phyloP scores from a whole-genome alignment of 2,329 filamentous ascomycete genomes.

The Nannizziopsis barbatae region DNA sequence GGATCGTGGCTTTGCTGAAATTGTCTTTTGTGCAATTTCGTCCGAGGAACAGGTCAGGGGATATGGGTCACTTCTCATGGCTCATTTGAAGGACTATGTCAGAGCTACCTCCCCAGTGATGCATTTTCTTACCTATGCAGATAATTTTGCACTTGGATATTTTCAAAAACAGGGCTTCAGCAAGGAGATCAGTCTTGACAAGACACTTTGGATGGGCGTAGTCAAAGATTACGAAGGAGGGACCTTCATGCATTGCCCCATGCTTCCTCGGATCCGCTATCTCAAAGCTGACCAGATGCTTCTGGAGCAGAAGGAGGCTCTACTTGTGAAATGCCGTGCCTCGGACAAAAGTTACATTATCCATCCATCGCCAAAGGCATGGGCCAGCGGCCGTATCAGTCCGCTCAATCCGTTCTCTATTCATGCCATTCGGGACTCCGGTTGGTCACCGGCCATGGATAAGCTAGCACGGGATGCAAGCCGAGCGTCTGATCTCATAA shows the following conservation, averaged over 20 bases:
- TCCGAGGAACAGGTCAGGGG: slow-evolving; percentile 88
- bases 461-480: slow-evolving; percentile 73
- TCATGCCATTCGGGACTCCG: slow-evolving; percentile 64
- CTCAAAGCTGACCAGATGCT: slow-evolving; percentile 75
- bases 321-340: slow-evolving; percentile 72
- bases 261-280: slow-evolving; percentile 77
- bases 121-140: slow-evolving; percentile 86
- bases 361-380: slow-evolving; percentile 64
- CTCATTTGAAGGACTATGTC: slow-evolving; percentile 81
- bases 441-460: slow-evolving; percentile 86
- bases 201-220: slow-evolving; percentile 74
- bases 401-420: slow-evolving; percentile 67
- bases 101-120: slow-evolving; percentile 83
- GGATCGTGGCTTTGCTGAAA: slow-evolving; percentile 74
- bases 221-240: slow-evolving; percentile 92
- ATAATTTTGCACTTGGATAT: slow-evolving; percentile 86
- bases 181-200: slow-evolving; percentile 79
- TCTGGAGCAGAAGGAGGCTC: slow-evolving; percentile 77
- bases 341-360: slow-evolving; percentile 68
- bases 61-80: slow-evolving; percentile 88
- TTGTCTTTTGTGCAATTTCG: slow-evolving; percentile 82
- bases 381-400: slow-evolving; percentile 51
- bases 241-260: slow-evolving; percentile 87
- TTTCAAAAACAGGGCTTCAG: slow-evolving; percentile 93
- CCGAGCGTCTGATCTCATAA: slow-evolving; percentile 77